Conservation (phyloP, 305 asterid species). For the Euphrasia arctica region DNA sequence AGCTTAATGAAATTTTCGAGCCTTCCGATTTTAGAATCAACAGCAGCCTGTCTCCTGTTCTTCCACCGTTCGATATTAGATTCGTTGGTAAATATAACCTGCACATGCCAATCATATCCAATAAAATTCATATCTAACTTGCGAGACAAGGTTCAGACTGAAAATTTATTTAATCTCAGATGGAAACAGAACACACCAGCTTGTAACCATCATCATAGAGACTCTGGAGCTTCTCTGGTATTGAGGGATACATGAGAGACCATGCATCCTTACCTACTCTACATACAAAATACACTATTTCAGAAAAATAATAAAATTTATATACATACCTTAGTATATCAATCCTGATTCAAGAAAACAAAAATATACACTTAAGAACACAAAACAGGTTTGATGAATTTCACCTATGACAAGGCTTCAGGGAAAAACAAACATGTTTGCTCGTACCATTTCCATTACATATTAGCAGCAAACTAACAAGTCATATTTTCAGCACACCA, state of each 20-base stretch:
- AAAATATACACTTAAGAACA: neutral
- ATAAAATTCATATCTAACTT: constrained; percentile 20
- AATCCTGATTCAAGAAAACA: neutral
- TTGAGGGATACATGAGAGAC: constrained; percentile 92
- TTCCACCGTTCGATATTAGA: constrained; percentile 95
- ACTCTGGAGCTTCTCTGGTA: constrained; percentile 87
- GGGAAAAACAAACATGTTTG: neutral
- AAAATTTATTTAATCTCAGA: constrained; percentile 17
- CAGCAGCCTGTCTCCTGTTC: constrained; percentile 89
- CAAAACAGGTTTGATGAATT: neutral
- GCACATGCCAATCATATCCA: constrained; percentile 21
- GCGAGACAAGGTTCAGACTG: neutral
- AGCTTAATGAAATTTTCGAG: constrained; percentile 74
- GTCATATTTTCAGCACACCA: constrained; percentile 15
- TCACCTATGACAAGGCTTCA: constrained; percentile 9
- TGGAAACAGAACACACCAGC: constrained; percentile 59
- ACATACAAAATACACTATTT: constrained; percentile 20
- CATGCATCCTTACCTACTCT: constrained; percentile 94
- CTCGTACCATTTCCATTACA: constrained; percentile 1
- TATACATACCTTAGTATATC: neutral
- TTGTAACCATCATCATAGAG: constrained; percentile 76
- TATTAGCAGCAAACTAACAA: constrained; percentile 9
- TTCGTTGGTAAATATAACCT: constrained; percentile 96
- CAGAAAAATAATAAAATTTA: constrained; percentile 7
- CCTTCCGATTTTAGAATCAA: constrained; percentile 93